A percentile compares a stretch with the other conserved stretches of the same genome.
Conservation (phyloP, 176 grass and related monocot genomes). For the Paspalum vaginatum region DNA sequence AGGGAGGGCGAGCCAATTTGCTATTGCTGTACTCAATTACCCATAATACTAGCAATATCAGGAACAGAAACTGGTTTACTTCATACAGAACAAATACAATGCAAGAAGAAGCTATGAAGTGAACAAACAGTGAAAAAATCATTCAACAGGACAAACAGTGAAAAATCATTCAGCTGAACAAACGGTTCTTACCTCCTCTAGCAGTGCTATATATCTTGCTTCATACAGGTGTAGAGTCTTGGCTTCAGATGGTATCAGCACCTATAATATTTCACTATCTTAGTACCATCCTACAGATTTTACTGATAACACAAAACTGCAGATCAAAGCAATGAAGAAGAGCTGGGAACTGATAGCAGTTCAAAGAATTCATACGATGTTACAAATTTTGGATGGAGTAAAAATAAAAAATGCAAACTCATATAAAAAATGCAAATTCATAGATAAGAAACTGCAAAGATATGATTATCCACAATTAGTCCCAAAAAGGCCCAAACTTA, state of each 20-base stretch:
- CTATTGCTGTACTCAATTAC: too few species aligned
- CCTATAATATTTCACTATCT: slow-evolving; percentile 54
- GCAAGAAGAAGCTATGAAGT: slow-evolving; percentile 20
- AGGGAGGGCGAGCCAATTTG: too few species aligned
- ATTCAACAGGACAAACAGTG: background rate
- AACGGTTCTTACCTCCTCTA: slow-evolving; percentile 74
- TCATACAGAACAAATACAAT: background rate
- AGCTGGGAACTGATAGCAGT: background rate
- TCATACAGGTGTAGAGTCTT: slow-evolving; percentile 97
- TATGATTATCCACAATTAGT: background rate
- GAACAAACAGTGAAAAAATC: background rate
- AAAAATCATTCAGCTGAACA: slow-evolving; percentile 15
- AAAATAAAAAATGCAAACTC: background rate
- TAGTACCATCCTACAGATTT: slow-evolving; percentile 29
- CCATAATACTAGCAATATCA: too few species aligned
- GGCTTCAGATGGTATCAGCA: slow-evolving; percentile 85
- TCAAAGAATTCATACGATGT: background rate
- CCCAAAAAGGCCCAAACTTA: background rate
- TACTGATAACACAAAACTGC: slow-evolving; percentile 1
- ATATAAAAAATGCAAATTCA: background rate
- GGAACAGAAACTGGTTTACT: background rate
- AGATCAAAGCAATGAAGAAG: background rate
- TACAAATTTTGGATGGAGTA: background rate
- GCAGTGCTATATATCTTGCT: slow-evolving; percentile 86
- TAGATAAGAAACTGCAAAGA: background rate